phyloP scores from a whole-genome alignment of 139 green algal species.

The Choricystis sp. region DNA sequence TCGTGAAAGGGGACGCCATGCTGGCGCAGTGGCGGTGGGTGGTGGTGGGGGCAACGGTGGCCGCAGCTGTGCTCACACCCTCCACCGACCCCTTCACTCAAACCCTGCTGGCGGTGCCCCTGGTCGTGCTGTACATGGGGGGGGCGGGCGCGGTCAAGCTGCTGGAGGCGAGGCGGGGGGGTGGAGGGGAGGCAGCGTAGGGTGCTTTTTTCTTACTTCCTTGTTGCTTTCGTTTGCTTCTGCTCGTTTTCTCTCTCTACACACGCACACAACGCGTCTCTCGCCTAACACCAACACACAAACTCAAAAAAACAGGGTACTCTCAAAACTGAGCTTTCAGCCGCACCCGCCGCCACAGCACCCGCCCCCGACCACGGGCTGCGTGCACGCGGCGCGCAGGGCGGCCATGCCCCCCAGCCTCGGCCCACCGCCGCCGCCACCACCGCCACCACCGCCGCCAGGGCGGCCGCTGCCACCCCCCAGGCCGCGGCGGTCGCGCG shows the following conservation, averaged over 20 bases:
- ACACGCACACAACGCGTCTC: background rate
- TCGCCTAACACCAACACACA: background rate
- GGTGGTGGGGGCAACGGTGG: conserved; percentile 82
- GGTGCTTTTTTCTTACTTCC: background rate
- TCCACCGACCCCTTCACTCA: conserved; percentile 98
- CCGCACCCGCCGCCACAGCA: background rate
- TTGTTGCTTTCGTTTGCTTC: background rate
- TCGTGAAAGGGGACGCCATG: conserved; percentile 82
- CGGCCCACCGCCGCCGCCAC: background rate
- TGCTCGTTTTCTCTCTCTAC: background rate
- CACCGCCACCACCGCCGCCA: conserved; percentile 1
- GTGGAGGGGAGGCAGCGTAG: background rate
- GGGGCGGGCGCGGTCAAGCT: conserved; percentile 55
- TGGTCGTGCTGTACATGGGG: conserved; percentile 90
- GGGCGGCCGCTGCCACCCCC: background rate
- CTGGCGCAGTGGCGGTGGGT: conserved; percentile 90
- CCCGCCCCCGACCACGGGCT: too few species aligned
- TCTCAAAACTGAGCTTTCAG: too few species aligned
- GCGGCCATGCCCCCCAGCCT: background rate
- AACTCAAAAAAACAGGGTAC: conserved; percentile 4
- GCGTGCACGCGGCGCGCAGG: background rate
- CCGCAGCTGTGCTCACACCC: conserved; percentile 90
- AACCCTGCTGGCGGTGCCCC: conserved; percentile 78
- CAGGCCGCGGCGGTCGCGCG: background rate
- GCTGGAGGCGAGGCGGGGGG: conserved; percentile 36